phyloP scores from a whole-genome alignment of 108 stramenopile species.

The Stephanodiscus minutulus region DNA sequence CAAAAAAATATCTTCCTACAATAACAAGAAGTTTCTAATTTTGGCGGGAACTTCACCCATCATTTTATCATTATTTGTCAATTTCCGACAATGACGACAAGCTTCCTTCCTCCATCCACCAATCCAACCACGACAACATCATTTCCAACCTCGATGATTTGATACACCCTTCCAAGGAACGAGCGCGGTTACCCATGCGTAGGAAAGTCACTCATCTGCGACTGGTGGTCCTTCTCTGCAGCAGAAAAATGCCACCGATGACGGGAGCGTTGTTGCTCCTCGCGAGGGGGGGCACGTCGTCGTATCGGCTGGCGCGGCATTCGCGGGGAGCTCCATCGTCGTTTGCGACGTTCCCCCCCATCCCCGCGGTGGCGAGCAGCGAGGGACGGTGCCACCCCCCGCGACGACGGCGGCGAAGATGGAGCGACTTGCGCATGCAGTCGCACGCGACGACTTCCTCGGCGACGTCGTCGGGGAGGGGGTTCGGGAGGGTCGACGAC shows the following conservation, averaged over 20 bases:
- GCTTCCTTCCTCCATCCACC: too few species aligned
- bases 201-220: neutral
- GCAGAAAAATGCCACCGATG: neutral
- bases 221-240: neutral
- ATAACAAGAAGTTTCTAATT: too few species aligned
- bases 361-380: too few species aligned
- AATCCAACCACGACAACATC: too few species aligned
- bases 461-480: conserved; percentile 6
- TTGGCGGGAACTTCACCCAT: too few species aligned
- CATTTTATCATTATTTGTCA: too few species aligned
- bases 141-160: too few species aligned
- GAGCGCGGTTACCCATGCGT: too few species aligned
- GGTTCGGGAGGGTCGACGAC: conserved; percentile 10
- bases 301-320: neutral
- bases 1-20: too few species aligned
- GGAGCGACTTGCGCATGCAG: neutral
- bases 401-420: neutral
- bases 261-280: neutral
- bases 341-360: neutral
- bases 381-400: neutral
- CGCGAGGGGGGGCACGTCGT: neutral
- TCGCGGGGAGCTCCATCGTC: neutral
- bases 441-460: neutral
- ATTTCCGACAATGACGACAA: too few species aligned
- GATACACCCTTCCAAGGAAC: too few species aligned